Evolutionary conservation across 495 filamentous ascomycete species (phyloP).

Genomic region (Pseudevernia furfuracea): DNA sequence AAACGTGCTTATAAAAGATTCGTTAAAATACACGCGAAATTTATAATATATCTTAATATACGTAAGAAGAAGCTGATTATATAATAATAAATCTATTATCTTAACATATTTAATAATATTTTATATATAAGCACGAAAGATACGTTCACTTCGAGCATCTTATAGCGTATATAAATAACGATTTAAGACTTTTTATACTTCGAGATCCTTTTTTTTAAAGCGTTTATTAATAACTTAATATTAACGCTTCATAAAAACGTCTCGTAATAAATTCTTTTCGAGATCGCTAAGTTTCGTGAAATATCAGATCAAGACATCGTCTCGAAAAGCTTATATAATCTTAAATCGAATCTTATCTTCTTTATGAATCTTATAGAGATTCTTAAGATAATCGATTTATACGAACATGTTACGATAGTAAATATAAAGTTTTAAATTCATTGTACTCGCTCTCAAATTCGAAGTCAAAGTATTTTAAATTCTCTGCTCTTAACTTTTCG

Average conservation of each 20-base stretch:
- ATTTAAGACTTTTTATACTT: background rate
- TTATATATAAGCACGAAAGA: background rate
- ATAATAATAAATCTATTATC: background rate
- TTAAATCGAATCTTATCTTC: background rate
- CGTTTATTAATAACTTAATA: background rate
- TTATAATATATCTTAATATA: background rate
- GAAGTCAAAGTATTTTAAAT: conserved; percentile 5
- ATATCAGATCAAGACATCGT: too few species aligned
- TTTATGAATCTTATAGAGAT: background rate
- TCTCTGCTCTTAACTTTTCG: background rate
- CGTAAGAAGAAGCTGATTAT: background rate
- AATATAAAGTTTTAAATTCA: background rate
- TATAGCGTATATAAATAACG: too few species aligned
- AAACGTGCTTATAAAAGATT: background rate
- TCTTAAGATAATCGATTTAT: conserved; percentile 1
- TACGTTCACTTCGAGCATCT: background rate
- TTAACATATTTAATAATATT: conserved; percentile 1
- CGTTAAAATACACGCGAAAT: background rate
- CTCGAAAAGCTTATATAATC: too few species aligned
- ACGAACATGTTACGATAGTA: conserved; percentile 13
- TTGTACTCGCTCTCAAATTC: too few species aligned
- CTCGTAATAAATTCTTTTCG: background rate
- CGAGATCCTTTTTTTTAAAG: background rate
- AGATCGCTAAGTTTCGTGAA: too few species aligned
- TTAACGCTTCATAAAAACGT: background rate